Base-by-base conservation (phyloP, 2,329 filamentous ascomycete genomes). In the Penicillium sp. region DNA sequence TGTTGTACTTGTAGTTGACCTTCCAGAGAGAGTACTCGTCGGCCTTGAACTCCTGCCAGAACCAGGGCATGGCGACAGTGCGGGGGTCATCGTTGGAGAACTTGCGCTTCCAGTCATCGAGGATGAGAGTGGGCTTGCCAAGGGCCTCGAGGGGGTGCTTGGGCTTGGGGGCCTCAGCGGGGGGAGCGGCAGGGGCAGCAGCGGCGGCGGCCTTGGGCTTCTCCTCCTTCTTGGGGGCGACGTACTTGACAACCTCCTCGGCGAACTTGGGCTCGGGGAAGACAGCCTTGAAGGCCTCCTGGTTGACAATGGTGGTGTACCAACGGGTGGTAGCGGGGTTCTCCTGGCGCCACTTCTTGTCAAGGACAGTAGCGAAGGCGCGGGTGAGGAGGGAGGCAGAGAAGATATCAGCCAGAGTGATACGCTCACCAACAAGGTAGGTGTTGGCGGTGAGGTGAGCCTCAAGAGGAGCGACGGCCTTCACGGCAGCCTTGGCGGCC, bases 71-170 rank as follows among this genome's bases (percentile, higher is more conserved):
- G 69, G 93, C 91, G 62, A 83, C 87, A 62, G 87, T 81, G 54
- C 85, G 84, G 67, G 90, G 92, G 62, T 97, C 91, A 75, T 88
- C 85, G 87, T 99, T 99, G 71, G 94, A 99, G 87, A 96, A 99
- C 78, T 90, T 88, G 73, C 94, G 92, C 89, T 99, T 99, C 90
- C 88, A 96, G 81, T 99, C 94, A 74, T 99, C 94, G 54, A 99
- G 84, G 67, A 88, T 83, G 72, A 96, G 84, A 54, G 88, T 86
- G 58, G 94, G 81, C 75, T 87, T 88, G 71, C 87, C 86, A 52
- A 97, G 89, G 65, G 85, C 77, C 77, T 96, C 93, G 63, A 96
- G 84, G 67, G 94, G 92, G 83, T 99, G 94, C 89, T 97, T 99
- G 74, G 92, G 79, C 88, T 97, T 97, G 72, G 91, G 90, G 60